phyloP scores from a whole-genome alignment of 2,329 filamentous ascomycete genomes.

The Fonsecaea pugnacius region DNA sequence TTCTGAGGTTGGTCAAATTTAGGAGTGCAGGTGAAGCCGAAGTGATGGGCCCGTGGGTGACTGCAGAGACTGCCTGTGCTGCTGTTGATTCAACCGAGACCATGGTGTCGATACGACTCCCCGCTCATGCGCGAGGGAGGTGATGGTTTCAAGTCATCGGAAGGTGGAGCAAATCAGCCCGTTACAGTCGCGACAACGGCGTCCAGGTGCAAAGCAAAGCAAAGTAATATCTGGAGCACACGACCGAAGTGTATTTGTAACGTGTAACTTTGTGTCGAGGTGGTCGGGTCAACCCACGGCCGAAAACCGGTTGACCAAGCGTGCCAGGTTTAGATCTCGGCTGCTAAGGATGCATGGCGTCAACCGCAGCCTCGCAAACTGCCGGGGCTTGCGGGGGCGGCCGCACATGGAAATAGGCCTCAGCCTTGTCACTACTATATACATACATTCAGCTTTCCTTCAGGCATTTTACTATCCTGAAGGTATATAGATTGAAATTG shows the following conservation, averaged over 20 bases:
- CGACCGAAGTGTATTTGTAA: too few relatives aligned
- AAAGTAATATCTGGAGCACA: too few relatives aligned
- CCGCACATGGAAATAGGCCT: neutral
- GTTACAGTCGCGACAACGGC: neutral
- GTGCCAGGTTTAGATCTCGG: neutral
- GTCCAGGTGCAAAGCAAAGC: neutral
- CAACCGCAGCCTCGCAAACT: neutral
- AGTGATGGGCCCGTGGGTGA: constrained; percentile 17
- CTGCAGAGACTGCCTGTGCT: constrained; percentile 24
- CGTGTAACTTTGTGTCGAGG: too few relatives aligned
- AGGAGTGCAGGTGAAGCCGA: constrained; percentile 14
- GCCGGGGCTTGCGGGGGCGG: neutral
- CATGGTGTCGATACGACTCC: constrained; percentile 29
- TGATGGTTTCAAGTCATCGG: constrained; percentile 25
- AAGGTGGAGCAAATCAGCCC: neutral
- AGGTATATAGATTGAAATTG: neutral
- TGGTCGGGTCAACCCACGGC: constrained; percentile 3
- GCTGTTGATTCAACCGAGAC: constrained; percentile 31
- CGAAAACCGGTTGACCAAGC: constrained; percentile 14
- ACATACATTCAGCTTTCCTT: neutral
- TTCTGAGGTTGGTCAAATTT: constrained; percentile 23
- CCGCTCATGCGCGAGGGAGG: constrained; percentile 23
- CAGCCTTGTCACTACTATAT: neutral
- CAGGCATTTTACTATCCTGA: too few relatives aligned
- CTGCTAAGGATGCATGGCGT: neutral